These are phyloP conservation scores for Scheffersomyces parashehatae DNA, from an alignment of 1,139 yeast genomes.

Conservation along the genomic window DNA sequence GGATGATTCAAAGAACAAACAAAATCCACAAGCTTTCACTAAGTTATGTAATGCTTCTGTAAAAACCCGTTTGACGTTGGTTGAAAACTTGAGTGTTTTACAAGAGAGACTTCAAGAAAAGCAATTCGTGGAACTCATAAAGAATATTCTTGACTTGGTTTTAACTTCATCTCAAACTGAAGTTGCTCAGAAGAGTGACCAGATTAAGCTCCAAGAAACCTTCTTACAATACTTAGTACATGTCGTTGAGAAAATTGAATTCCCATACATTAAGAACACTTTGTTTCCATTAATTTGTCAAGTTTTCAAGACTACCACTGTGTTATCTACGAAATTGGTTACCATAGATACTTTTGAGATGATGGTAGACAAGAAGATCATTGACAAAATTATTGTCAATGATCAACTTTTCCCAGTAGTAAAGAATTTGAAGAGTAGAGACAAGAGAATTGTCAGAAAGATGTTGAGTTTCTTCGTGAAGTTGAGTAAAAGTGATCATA, in stretches of 20 bases:
- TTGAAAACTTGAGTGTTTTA: slow-evolving; percentile 57
- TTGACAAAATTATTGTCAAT: slow-evolving; percentile 70
- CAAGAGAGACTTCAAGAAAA: slow-evolving; percentile 53
- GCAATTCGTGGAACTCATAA: slow-evolving; percentile 38
- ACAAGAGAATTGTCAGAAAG: slow-evolving; percentile 61
- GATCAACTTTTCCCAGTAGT: slow-evolving; percentile 81
- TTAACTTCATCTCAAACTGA: slow-evolving; percentile 30
- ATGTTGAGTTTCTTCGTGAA: slow-evolving; percentile 55
- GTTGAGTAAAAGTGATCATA: slow-evolving; percentile 39
- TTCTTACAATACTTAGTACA: slow-evolving; percentile 48
- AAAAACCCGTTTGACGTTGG: slow-evolving; percentile 40
- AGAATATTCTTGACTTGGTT: slow-evolving; percentile 28
- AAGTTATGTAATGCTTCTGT: slow-evolving; percentile 42
- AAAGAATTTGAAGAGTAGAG: slow-evolving; percentile 74
- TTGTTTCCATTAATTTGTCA: slow-evolving; percentile 71
- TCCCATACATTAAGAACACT: slow-evolving; percentile 70
- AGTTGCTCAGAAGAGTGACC: slow-evolving; percentile 24
- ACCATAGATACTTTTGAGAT: slow-evolving; percentile 65
- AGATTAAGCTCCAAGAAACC: slow-evolving; percentile 55
- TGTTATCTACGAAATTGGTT: slow-evolving; percentile 71
- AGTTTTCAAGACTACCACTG: slow-evolving; percentile 80
- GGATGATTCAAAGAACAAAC: slow-evolving; percentile 32
- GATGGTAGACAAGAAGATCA: slow-evolving; percentile 56
- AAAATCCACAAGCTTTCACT: slow-evolving; percentile 39
- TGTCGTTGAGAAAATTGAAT: slow-evolving; percentile 56